A percentile compares a stretch with the other conserved stretches of the same genome.
Conservation (phyloP, 139 green algal species). For the Tetradesmus obliquus region DNA sequence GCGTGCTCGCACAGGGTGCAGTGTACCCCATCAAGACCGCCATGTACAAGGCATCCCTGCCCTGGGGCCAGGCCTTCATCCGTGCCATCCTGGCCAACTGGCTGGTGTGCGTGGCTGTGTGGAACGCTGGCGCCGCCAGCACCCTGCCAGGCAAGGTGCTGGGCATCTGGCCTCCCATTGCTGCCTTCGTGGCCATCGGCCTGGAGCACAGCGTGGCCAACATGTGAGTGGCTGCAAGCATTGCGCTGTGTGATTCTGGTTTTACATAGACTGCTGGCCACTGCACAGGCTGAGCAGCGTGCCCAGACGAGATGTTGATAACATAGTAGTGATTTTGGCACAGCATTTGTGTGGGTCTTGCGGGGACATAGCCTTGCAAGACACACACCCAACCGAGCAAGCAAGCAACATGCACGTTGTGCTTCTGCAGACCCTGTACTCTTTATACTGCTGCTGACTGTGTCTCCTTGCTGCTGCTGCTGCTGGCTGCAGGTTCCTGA, state of each 20-base stretch:
- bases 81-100: slow-evolving; percentile 90
- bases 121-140: slow-evolving; percentile 73
- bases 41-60: slow-evolving; percentile 51
- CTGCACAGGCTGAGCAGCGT: too few relatives aligned
- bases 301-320: too few relatives aligned
- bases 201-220: slow-evolving; percentile 86
- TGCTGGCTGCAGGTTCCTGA: slow-evolving; percentile 84
- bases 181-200: slow-evolving; percentile 87
- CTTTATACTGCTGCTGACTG: background rate
- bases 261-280: too few relatives aligned
- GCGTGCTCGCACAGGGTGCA: slow-evolving; percentile 59
- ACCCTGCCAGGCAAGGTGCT: slow-evolving; percentile 86
- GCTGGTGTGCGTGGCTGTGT: slow-evolving; percentile 93
- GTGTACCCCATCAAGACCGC: slow-evolving; percentile 59
- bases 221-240: slow-evolving; percentile 49
- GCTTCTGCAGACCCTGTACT: too few relatives aligned
- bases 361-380: too few relatives aligned
- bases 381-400: too few relatives aligned
- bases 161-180: slow-evolving; percentile 79
- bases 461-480: background rate
- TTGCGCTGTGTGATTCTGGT: background rate
- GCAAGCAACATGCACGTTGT: too few relatives aligned
- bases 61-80: slow-evolving; percentile 70
- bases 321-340: too few relatives aligned
- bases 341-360: too few relatives aligned